Percentiles rank a stretch among this genome's conserved stretches.
Evolutionary conservation across 148 eudicot species (phyloP).

Genomic region (Selenicereus undatus): DNA sequence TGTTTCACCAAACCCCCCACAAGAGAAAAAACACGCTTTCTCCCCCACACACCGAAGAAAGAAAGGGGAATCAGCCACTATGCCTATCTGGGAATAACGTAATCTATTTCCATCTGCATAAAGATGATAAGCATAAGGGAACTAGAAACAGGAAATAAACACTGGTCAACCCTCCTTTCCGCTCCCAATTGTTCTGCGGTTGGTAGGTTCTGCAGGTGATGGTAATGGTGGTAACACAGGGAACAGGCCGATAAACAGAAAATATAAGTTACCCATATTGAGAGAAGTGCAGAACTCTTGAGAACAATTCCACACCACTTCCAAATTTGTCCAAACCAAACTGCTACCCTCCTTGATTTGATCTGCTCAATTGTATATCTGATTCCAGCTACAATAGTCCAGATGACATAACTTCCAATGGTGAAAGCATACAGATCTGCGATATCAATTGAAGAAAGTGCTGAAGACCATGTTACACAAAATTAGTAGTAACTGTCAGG

Average conservation of each 20-base stretch:
- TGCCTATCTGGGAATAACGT: not conserved
- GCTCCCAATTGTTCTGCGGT: no score
- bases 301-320: slow-evolving; percentile 86
- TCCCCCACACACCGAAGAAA: not conserved
- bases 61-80: not conserved
- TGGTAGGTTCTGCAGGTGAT: not conserved
- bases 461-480: slow-evolving; percentile 1
- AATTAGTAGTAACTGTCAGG: not conserved
- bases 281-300: slow-evolving; percentile 76
- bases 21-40: not conserved
- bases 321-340: slow-evolving; percentile 68
- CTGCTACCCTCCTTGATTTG: slow-evolving; percentile 57
- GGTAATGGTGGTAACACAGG: no score
- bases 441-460: slow-evolving; percentile 6
- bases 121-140: not conserved
- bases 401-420: slow-evolving; percentile 92
- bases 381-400: slow-evolving; percentile 86
- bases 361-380: slow-evolving; percentile 77
- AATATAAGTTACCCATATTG: slow-evolving; percentile 72
- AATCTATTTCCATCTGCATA: not conserved
- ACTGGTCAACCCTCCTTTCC: not conserved
- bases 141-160: not conserved
- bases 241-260: slow-evolving; percentile 3
- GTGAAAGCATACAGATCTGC: slow-evolving; percentile 88
- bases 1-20: not conserved